Percentiles rank a stretch among this genome's conserved stretches.
phyloP scores from a whole-genome alignment of 768 basidiomycete genomes.

The Hemileccinum impolitum region DNA sequence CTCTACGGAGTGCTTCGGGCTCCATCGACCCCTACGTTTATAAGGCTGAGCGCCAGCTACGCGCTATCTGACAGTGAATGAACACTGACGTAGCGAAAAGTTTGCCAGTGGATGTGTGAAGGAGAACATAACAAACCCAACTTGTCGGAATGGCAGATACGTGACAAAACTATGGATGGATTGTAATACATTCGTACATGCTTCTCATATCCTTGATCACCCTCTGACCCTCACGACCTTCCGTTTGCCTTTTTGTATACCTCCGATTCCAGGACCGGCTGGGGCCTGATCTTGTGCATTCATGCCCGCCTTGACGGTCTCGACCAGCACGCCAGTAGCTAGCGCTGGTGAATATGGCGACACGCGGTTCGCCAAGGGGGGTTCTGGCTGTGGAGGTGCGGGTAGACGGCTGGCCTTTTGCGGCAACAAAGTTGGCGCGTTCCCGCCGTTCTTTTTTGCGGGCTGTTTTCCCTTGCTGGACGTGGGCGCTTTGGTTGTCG shows the following conservation, averaged over 20 bases:
- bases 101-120: too few species aligned
- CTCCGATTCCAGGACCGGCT: constrained; percentile 27
- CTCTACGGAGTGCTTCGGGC: too few species aligned
- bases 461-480: constrained; percentile 50
- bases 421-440: constrained; percentile 23
- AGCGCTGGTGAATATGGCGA: constrained; percentile 80
- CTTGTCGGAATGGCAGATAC: too few species aligned
- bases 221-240: constrained; percentile 76
- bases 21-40: too few species aligned
- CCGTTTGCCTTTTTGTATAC: constrained; percentile 67
- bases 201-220: constrained; percentile 24
- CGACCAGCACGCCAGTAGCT: constrained; percentile 73
- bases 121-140: too few species aligned
- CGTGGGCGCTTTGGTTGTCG: constrained; percentile 30
- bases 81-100: too few species aligned
- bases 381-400: constrained; percentile 72
- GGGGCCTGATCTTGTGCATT: constrained; percentile 55
- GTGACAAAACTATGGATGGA: too few species aligned
- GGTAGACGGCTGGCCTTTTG: constrained; percentile 48
- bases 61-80: too few species aligned
- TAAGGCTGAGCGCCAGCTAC: too few species aligned
- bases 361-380: constrained; percentile 67
- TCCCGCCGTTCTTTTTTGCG: constrained; percentile 43
- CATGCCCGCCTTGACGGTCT: constrained; percentile 85
- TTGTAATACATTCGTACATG: constrained; percentile 20